Evolutionary conservation across 2,329 filamentous ascomycete genomes (phyloP).

Genomic region (Exophiala spinifera): DNA sequence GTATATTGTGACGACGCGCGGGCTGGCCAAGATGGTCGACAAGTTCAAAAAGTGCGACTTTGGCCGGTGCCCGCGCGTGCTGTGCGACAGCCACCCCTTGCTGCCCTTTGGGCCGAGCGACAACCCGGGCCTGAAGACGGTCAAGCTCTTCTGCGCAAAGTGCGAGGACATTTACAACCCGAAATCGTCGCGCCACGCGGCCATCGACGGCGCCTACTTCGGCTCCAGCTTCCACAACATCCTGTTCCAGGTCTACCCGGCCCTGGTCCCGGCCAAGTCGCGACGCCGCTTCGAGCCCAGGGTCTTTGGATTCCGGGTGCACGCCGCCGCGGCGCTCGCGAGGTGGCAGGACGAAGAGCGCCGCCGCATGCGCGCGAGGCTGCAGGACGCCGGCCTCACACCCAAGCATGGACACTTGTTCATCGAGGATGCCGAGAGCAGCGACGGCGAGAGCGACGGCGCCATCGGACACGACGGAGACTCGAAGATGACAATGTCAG

Average conservation of each 20-base stretch:
- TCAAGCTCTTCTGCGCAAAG: constrained; percentile 94
- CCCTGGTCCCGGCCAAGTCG: constrained; percentile 81
- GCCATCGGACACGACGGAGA: constrained; percentile 6
- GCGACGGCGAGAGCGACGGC: constrained; percentile 21
- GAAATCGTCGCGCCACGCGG: constrained; percentile 90
- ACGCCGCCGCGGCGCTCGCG: constrained; percentile 80
- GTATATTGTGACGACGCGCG: constrained; percentile 94
- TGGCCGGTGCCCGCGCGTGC: constrained; percentile 93
- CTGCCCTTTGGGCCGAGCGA: constrained; percentile 94
- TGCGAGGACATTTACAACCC: constrained; percentile 99
- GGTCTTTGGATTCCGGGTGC: constrained; percentile 93
- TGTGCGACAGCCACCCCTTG: constrained; percentile 89
- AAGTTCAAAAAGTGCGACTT: constrained; percentile 99
- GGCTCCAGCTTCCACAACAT: constrained; percentile 98
- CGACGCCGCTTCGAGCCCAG: constrained; percentile 81
- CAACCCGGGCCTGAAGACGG: constrained; percentile 78
- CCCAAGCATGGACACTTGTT: constrained; percentile 21
- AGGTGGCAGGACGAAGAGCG: constrained; percentile 85
- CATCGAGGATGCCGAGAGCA: constrained; percentile 27
- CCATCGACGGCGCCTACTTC: constrained; percentile 97
- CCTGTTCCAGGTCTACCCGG: constrained; percentile 95
- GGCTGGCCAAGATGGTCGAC: constrained; percentile 96
- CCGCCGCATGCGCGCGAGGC: constrained; percentile 75
- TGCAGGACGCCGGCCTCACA: constrained; percentile 68
- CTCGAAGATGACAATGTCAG: constrained; percentile 1